Conservation (phyloP, 768 basidiomycete species). For the Lactarius pseudohatsudake region DNA sequence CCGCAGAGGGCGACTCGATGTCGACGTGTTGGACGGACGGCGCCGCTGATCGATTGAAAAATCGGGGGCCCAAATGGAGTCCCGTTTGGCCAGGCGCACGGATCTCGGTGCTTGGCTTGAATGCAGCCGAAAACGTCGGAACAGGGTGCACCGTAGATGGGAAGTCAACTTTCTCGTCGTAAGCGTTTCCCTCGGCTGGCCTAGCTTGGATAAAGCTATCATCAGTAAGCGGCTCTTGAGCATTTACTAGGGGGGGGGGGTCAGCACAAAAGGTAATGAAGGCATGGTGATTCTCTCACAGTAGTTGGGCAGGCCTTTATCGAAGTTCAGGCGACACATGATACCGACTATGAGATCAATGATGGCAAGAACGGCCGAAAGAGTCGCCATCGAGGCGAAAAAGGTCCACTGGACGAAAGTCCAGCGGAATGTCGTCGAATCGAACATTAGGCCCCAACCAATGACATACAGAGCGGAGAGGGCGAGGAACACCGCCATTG, state of each 20-base stretch:
- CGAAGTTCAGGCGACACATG: slow-evolving; percentile 72
- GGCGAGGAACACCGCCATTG: slow-evolving; percentile 62
- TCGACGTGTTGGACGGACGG: slow-evolving; percentile 20
- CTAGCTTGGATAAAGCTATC: slow-evolving; percentile 41
- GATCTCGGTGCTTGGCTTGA: slow-evolving; percentile 38
- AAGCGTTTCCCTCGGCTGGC: slow-evolving; percentile 35
- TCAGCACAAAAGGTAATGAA: slow-evolving; percentile 7
- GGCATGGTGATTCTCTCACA: slow-evolving; percentile 44
- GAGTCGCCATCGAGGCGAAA: slow-evolving; percentile 61
- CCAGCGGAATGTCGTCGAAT: slow-evolving; percentile 71
- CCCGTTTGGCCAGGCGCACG: slow-evolving; percentile 41
- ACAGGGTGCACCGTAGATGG: slow-evolving; percentile 52
- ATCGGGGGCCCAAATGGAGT: slow-evolving; percentile 48
- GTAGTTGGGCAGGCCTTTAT: slow-evolving; percentile 67
- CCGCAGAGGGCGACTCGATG: slow-evolving; percentile 6
- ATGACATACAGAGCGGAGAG: slow-evolving; percentile 60
- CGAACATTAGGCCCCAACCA: slow-evolving; percentile 74
- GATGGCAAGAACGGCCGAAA: slow-evolving; percentile 58
- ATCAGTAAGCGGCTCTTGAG: slow-evolving; percentile 50
- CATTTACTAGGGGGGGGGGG: slow-evolving; percentile 47
- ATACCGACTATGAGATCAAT: slow-evolving; percentile 60
- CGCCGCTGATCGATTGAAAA: slow-evolving; percentile 43
- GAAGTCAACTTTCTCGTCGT: slow-evolving; percentile 57
- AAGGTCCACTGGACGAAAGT: slow-evolving; percentile 72
- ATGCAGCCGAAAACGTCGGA: slow-evolving; percentile 52